These are phyloP conservation scores for Calonectria pauciramosa DNA, from an alignment of 2,329 filamentous ascomycete species.

Conservation along the genomic window DNA sequence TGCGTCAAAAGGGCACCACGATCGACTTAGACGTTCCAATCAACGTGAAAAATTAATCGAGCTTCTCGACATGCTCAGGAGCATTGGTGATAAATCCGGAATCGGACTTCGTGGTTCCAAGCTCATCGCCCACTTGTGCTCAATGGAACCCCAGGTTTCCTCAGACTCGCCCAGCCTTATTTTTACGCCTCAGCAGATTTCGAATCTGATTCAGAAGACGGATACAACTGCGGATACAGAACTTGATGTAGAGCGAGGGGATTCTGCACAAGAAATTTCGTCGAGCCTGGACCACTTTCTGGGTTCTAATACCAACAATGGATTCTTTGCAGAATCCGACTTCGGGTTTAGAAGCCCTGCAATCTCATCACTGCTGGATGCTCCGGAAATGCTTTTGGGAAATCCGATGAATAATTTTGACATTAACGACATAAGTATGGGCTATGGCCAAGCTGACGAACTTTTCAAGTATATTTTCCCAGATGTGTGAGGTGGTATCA, in stretches of 20 bases:
- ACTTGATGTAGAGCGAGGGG: background rate
- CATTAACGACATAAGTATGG: background rate
- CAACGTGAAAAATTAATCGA: background rate
- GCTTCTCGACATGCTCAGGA: background rate
- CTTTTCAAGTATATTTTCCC: constrained; percentile 1
- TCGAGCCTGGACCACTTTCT: background rate
- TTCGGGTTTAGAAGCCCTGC: background rate
- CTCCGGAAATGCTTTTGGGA: background rate
- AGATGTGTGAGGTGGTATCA: background rate
- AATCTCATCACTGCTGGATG: background rate
- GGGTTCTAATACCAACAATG: background rate
- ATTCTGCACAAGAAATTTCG: background rate
- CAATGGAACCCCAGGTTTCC: background rate
- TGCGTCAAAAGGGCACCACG: background rate
- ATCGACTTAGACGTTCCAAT: background rate
- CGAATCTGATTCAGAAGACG: background rate
- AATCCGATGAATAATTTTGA: background rate
- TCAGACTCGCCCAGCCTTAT: background rate
- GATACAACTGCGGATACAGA: background rate
- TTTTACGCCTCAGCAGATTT: background rate
- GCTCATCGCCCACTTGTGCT: background rate
- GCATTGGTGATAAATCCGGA: background rate
- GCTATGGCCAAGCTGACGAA: background rate
- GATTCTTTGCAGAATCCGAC: background rate
- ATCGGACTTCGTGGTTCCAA: background rate